These are phyloP conservation scores for Niveomyces coronatus DNA, from an alignment of 2,329 filamentous ascomycete species.

Conservation along the genomic window DNA sequence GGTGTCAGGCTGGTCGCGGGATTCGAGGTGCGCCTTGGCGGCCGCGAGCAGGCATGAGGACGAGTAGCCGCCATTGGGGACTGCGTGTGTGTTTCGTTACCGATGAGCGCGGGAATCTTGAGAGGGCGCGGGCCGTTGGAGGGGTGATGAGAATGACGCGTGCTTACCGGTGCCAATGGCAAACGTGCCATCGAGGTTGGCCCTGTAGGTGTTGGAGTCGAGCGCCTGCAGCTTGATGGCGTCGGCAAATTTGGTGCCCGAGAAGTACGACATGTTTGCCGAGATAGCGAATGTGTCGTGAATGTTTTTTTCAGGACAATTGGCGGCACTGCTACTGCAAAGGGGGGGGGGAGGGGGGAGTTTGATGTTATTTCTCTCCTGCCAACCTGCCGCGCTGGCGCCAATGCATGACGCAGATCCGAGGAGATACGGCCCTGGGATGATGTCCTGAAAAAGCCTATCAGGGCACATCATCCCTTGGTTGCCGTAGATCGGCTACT, in stretches of 20 bases:
- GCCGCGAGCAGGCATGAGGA: conserved; percentile 24
- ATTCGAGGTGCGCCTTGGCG: conserved; percentile 18
- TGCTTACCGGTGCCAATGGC: conserved; percentile 16
- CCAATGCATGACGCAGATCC: no score
- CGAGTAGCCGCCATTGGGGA: conserved; percentile 31
- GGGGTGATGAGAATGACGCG: background rate
- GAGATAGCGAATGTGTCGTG: no score
- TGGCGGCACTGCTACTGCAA: no score
- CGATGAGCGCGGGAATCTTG: background rate
- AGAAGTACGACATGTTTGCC: background rate
- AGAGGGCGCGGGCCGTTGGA: background rate
- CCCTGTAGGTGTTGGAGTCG: conserved; percentile 16
- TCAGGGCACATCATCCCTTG: no score
- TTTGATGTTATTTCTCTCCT: no score
- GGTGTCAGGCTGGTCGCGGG: conserved; percentile 21
- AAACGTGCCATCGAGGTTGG: conserved; percentile 13
- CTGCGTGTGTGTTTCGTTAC: conserved; percentile 9
- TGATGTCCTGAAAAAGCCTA: no score
- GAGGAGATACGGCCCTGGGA: no score
- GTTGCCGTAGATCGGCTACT: no score
- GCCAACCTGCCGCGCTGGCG: no score
- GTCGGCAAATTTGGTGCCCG: conserved; percentile 8
- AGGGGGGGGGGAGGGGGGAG: no score
- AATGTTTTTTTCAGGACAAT: no score
- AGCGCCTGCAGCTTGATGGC: conserved; percentile 14